These are phyloP conservation scores for Starmerella bombi DNA, from an alignment of 805 yeast genomes.

Conservation along the genomic window DNA sequence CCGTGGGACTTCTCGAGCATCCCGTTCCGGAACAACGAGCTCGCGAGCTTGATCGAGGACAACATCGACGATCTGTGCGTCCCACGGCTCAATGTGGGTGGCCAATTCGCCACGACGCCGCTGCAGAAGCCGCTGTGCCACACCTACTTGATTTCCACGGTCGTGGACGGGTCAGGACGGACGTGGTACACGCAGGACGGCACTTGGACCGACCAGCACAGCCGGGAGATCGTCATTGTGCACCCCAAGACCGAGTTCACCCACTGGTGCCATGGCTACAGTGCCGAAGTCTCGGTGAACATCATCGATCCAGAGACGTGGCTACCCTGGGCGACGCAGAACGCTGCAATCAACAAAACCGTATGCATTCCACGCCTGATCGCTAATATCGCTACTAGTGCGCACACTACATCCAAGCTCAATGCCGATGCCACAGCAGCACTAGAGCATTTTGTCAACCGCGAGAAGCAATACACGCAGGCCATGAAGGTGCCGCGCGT, in stretches of 20 bases:
- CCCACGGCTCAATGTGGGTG: constrained; percentile 9
- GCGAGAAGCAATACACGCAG: too few species aligned
- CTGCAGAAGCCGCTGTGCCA: neutral
- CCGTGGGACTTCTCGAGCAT: constrained; percentile 7
- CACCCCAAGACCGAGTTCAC: neutral
- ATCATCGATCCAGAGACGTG: neutral
- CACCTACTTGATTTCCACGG: neutral
- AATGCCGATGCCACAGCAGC: too few species aligned
- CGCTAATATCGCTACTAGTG: neutral
- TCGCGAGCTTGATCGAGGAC: constrained; percentile 6
- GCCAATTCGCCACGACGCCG: constrained; percentile 3
- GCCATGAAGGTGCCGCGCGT: too few species aligned
- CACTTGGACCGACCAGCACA: constrained; percentile 8
- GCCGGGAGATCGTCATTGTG: constrained; percentile 9
- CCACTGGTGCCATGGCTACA: constrained; percentile 13
- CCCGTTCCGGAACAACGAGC: constrained; percentile 1
- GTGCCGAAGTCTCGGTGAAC: neutral
- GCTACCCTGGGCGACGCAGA: neutral
- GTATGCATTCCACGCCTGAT: neutral
- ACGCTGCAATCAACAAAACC: neutral
- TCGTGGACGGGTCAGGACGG: constrained; percentile 9
- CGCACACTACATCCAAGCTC: too few species aligned
- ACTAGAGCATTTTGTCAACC: too few species aligned
- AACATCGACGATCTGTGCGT: constrained; percentile 9
- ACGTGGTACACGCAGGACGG: constrained; percentile 10